phyloP scores from a whole-genome alignment of 345 rosid genomes.

The Eucalyptus polyanthemos region DNA sequence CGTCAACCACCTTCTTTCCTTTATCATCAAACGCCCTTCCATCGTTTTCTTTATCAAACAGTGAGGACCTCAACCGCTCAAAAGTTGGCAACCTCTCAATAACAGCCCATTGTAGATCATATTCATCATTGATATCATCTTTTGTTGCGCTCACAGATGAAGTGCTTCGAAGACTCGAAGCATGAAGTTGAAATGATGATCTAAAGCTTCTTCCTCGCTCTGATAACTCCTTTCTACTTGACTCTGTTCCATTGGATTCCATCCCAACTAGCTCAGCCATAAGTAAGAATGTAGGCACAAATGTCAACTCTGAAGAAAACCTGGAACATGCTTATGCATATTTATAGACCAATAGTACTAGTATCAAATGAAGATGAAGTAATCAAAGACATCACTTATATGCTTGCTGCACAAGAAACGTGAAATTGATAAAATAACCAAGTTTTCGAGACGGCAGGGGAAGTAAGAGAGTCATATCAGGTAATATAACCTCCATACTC shows the following conservation, averaged over 20 bases:
- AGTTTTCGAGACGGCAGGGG: background rate
- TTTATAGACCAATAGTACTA: background rate
- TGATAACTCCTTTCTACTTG: conserved; percentile 40
- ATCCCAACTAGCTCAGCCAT: conserved; percentile 45
- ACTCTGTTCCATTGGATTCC: conserved; percentile 40
- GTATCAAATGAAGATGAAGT: background rate
- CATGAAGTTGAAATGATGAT: conserved; percentile 35
- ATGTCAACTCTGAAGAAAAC: background rate
- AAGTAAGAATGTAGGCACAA: background rate
- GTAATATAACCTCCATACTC: background rate
- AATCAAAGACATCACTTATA: background rate
- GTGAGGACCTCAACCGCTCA: conserved; percentile 40
- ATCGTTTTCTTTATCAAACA: conserved; percentile 10
- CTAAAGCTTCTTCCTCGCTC: conserved; percentile 58
- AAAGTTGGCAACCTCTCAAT: conserved; percentile 62
- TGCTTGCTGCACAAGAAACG: background rate
- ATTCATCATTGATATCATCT: conserved; percentile 19
- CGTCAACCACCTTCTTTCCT: conserved; percentile 28
- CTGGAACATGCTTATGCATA: background rate
- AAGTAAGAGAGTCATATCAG: background rate
- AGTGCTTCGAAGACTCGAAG: conserved; percentile 27
- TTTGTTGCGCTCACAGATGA: conserved; percentile 8
- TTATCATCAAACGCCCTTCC: background rate
- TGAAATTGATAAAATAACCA: background rate
- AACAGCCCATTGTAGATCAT: conserved; percentile 50